Conservation (phyloP, 2,329 filamentous ascomycete species). For the Fusarium napiforme region DNA sequence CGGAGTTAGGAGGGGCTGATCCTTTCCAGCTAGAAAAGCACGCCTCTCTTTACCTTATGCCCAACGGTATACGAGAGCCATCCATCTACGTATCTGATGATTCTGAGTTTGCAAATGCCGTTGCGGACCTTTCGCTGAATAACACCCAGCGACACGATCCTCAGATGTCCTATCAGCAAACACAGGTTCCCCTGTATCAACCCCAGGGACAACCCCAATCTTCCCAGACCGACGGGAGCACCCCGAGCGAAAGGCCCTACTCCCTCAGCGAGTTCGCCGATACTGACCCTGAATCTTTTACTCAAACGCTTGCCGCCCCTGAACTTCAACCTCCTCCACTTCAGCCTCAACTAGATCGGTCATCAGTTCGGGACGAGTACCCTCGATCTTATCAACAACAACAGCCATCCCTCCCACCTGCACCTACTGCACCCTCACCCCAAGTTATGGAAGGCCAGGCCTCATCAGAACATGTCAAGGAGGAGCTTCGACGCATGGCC, state of each 20-base stretch:
- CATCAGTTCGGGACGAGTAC: conserved; percentile 27
- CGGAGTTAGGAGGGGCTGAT: conserved; percentile 64
- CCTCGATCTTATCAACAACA: conserved; percentile 24
- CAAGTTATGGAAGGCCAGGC: conserved; percentile 67
- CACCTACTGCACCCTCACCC: conserved; percentile 59
- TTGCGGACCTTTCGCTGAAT: conserved; percentile 48
- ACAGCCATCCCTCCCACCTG: conserved; percentile 45
- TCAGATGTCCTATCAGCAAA: conserved; percentile 33
- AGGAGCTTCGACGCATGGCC: conserved; percentile 62
- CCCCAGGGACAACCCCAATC: conserved; percentile 8
- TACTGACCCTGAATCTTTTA: conserved; percentile 53
- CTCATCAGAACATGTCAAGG: conserved; percentile 61
- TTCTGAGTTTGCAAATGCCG: conserved; percentile 58
- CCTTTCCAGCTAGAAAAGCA: conserved; percentile 74
- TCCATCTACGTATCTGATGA: conserved; percentile 72
- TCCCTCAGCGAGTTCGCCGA: conserved; percentile 55
- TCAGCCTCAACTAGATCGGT: conserved; percentile 39
- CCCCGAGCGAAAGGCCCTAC: conserved; percentile 47
- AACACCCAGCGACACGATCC: conserved; percentile 35
- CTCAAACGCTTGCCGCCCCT: conserved; percentile 46
- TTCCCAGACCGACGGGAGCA: conserved; percentile 27
- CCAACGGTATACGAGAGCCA: conserved; percentile 60
- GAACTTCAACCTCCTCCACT: conserved; percentile 37
- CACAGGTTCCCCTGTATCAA: conserved; percentile 31
- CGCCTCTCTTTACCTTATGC: conserved; percentile 62